These are phyloP conservation scores for Pseudocercospora vitis DNA, from an alignment of 2,329 filamentous ascomycete species.

Conservation along the genomic window DNA sequence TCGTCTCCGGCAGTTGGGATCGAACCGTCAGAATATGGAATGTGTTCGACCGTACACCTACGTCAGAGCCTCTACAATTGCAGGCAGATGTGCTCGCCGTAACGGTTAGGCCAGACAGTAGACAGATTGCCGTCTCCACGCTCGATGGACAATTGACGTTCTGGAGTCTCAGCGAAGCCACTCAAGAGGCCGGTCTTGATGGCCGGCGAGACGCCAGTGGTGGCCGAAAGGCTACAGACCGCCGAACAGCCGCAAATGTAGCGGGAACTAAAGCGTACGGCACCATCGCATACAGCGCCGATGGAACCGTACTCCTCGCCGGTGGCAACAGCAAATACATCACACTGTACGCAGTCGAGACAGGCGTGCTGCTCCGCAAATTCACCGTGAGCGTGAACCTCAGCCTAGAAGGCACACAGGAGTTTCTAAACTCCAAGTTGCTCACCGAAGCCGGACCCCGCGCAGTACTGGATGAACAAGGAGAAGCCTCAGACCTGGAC, in stretches of 20 bases:
- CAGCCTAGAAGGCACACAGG: conserved; percentile 93
- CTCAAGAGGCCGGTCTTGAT: conserved; percentile 83
- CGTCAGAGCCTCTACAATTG: conserved; percentile 87
- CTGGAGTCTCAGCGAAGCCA: conserved; percentile 86
- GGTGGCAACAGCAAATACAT: conserved; percentile 98
- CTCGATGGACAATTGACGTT: conserved; percentile 93
- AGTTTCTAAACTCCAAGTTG: conserved; percentile 89
- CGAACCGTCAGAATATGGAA: conserved; percentile 94
- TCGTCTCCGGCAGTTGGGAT: conserved; percentile 96
- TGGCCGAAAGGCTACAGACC: conserved; percentile 82
- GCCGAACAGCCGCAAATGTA: conserved; percentile 85
- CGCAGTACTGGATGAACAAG: conserved; percentile 82
- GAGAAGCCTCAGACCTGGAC: conserved; percentile 85
- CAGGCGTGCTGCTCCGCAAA: conserved; percentile 88
- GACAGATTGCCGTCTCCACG: conserved; percentile 87
- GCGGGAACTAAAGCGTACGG: conserved; percentile 88
- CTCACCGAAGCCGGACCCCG: conserved; percentile 86
- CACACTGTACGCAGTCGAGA: conserved; percentile 91
- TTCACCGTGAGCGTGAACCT: conserved; percentile 94
- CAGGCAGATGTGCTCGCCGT: conserved; percentile 88
- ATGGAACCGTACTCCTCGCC: conserved; percentile 85
- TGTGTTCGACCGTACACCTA: conserved; percentile 90
- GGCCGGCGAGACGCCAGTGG: conserved; percentile 90
- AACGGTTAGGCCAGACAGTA: conserved; percentile 83
- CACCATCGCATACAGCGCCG: conserved; percentile 85